Percentiles rank a stretch among this genome's conserved stretches.
Conservation (phyloP, 441 rosid species). For the Euphorbia schlechtendalii region DNA sequence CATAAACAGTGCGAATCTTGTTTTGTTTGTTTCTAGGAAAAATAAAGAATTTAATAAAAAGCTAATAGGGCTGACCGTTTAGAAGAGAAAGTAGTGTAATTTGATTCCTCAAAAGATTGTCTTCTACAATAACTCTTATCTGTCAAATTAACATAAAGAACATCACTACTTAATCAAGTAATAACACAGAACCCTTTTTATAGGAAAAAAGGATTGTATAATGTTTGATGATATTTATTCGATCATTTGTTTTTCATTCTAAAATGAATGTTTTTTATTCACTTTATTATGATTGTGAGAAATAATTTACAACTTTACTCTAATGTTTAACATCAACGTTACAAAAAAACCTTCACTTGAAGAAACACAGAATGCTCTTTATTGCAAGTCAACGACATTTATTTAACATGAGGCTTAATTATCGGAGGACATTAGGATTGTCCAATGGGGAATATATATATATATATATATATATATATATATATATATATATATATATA, state of each 20-base stretch:
- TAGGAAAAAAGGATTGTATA: too few relatives aligned
- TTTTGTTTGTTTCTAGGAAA: conserved; percentile 27
- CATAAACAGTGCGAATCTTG: conserved; percentile 19
- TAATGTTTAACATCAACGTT: too few relatives aligned
- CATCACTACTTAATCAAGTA: not conserved
- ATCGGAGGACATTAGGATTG: conserved; percentile 9
- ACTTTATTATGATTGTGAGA: too few relatives aligned
- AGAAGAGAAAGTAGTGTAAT: conserved; percentile 25
- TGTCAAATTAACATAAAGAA: conserved; percentile 14
- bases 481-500: too few relatives aligned
- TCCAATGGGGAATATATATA: conserved; percentile 9
- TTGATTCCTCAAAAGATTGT: conserved; percentile 36
- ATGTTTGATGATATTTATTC: too few relatives aligned
- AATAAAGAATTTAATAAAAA: not conserved
- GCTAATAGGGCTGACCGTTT: conserved; percentile 38
- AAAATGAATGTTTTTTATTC: too few relatives aligned
- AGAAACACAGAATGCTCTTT: too few relatives aligned
- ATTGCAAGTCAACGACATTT: not conserved
- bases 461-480: too few relatives aligned
- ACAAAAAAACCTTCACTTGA: too few relatives aligned
- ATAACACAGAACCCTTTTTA: not conserved
- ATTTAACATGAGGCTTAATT: not conserved
- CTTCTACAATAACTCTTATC: conserved; percentile 31
- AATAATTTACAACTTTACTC: too few relatives aligned
- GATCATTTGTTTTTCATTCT: too few relatives aligned